Base-by-base conservation (phyloP, 1,284 basidiomycete genomes). In the Heliocybe sulcata region DNA sequence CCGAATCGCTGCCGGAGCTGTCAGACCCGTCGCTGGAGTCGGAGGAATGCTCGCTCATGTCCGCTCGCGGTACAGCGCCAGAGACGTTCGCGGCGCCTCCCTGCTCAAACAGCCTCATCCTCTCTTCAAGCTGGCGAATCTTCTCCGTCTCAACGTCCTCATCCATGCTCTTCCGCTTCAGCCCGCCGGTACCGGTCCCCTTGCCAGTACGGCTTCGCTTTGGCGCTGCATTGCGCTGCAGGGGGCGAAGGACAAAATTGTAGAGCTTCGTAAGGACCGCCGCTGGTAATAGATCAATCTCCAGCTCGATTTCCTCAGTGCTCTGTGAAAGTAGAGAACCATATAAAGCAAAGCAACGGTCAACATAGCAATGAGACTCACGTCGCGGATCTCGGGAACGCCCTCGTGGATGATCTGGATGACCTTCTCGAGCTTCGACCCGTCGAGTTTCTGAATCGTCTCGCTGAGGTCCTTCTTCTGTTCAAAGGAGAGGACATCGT, bases 401-500 rank as follows among this genome's bases (percentile, higher is more conserved):
- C 92, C 86, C 67, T 93, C 84, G 64, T 95, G 90, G 60, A 98
- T 98, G 66, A 98, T 94, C 63, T 87, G 80, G 59, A 96, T 92
- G 48, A 95, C 94, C 65, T 82, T 83, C 68, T 91, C 87, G 56
- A 95, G 72, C 65, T 88, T 89, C 53, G 78, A 69, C 22, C 85
- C 90, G 59, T 94, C 91, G 19, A 93, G 80, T 61, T 79, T 81
- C 57, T 80, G 79, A 63, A 98, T 98, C 54, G 93, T 91, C 69
- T 95, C 92, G 63, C 93, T 95, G 55, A 98, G 76, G 66, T 97
- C 92, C 72, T 95, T 93, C 85, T 98, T 97, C 76, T 97, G 94
- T 63, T 93, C 90, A 67, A 95, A 92, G 42, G 90, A 88, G 31
- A 97, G 73, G 0, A 73, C 75, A 53, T 87, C 85, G 61, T 91